Base-by-base conservation (phyloP, 2,329 filamentous ascomycete species). In the Chaetothyriales sp. region DNA sequence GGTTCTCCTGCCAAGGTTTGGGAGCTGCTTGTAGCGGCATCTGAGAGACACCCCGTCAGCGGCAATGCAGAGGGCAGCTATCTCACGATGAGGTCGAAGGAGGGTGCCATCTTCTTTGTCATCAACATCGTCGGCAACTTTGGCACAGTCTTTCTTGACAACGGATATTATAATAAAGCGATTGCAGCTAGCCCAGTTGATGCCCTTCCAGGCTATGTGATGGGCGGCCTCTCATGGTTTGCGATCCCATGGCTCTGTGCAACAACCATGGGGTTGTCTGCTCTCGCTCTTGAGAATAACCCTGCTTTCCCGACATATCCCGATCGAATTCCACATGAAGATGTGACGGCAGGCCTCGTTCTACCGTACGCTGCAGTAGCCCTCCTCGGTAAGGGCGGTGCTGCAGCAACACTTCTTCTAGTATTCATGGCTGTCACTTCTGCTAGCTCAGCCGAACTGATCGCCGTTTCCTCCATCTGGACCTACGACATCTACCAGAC, bases 401-500 rank as follows among this genome's bases (percentile, higher is more conserved):
- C 88, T 1, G 79, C 82, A 1, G 86, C 81, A 0, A 88, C 86
- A 0, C 75, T 94, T 1, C 70, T 95, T 9, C 81, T 94, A 57
- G 77, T 94, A 50, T 94, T 94, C 72, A 87, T 94, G 81, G 89
- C 89, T 19, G 88, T 94, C 19, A 94, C 89, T 0, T 87, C 81
- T 1, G 85, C 88, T 0, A 85, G 85, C 57, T 89, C 84, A 1
- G 83, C 87, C 0, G 85, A 94, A 65, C 72, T 94, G 5, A 90
- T 95, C 53, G 86, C 89, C 2, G 86, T 94, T 1, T 90, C 85
- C 1, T 89, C 85, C 7, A 94, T 94, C 67, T 82, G 83, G 68
- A 94, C 88, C 0, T 94, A 92, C 65, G 88, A 94, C 63, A 76
- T 92, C 58, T 94, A 92, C 69, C 83, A 89, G 56, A 88, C 85